phyloP scores from a whole-genome alignment of 1,284 basidiomycete species.

The Ceratobasidium sp. region DNA sequence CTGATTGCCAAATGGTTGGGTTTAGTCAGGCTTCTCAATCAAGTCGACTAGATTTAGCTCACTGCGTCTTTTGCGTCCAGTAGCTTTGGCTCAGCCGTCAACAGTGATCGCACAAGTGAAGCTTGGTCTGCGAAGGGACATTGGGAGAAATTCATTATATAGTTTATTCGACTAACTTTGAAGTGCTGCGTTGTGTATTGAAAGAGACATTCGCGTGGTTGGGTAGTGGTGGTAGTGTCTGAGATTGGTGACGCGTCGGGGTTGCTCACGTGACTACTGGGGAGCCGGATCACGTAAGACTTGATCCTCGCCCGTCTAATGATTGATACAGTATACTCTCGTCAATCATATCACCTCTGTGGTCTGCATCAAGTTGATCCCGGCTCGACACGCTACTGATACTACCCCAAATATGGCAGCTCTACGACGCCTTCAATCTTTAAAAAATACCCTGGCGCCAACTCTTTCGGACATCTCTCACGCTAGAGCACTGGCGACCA shows the following conservation, averaged over 20 bases:
- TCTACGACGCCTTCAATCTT: conserved; percentile 21
- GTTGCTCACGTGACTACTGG: conserved; percentile 25
- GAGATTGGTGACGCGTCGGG: conserved; percentile 40
- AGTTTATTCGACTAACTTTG: conserved; percentile 65
- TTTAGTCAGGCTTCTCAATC: too few species aligned
- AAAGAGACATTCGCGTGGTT: conserved; percentile 50
- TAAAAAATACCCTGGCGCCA: conserved; percentile 14
- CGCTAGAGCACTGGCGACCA: conserved; percentile 4
- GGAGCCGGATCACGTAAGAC: background rate
- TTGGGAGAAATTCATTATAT: conserved; percentile 17
- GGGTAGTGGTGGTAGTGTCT: background rate
- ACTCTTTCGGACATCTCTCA: background rate
- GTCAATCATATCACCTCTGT: background rate
- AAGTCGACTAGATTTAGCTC: too few species aligned
- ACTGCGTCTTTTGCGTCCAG: conserved; percentile 81
- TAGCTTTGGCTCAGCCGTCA: conserved; percentile 75
- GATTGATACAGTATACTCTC: too few species aligned
- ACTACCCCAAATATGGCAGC: conserved; percentile 7
- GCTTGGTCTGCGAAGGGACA: conserved; percentile 69
- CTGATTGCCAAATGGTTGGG: too few species aligned
- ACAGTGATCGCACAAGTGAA: conserved; percentile 77
- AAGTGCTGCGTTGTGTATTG: conserved; percentile 75
- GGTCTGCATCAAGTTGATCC: background rate
- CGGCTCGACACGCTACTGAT: background rate
- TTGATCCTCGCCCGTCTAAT: too few species aligned